Evolutionary conservation across 202 grass and related monocot species (phyloP), one percentile per base, ranked within the genome.

Genomic region (Brachypodium distachyon): DNA sequence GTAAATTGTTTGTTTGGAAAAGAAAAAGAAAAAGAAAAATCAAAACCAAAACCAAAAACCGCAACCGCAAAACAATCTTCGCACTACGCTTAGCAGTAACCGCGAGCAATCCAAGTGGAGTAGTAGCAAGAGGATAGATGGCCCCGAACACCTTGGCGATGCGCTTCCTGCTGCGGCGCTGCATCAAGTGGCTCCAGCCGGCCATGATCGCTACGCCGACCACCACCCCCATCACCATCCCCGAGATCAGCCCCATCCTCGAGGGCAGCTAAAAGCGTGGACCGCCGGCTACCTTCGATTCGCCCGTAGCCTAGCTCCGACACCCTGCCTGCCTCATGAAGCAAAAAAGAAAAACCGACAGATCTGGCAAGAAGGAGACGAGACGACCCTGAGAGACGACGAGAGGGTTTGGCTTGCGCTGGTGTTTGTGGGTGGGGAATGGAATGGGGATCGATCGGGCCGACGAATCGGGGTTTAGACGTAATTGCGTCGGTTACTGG

Each of bases 121-220:
- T 5, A 58, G 4, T 62, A 22, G 17, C 22, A 43, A 21, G 17
- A 36, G 27, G 26, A 8, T 6, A 48, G 42, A 47, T 68, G 18
- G 39, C 63, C 27, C 5, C 12, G 22, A 44, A 6, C 74, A 98
- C 95, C 95, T 98, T 98, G 49, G 84, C 74, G 55, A 92, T 1
- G 74, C 95, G 88, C 75, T 94, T 92, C 73, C 77, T 86, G 84
- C 82, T 86, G 36, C 95, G 95, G 2, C 73, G 68, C 39, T 57
- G 67, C 82, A 98, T 98, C 80, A 92, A 62, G 64, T 83, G 87
- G 84, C 89, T 88, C 95, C 95, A 98, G 12, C 91, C 91, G 23
- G 91, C 95, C 91, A 98, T 92, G n/a, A 94, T 33, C 53, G 85
- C 89, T 22, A 94, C 77, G 39, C 95, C 95, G 6, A 98, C 87